Base-by-base conservation (phyloP, 148 eudicot species). In the Vaccinium vitisidaea region DNA sequence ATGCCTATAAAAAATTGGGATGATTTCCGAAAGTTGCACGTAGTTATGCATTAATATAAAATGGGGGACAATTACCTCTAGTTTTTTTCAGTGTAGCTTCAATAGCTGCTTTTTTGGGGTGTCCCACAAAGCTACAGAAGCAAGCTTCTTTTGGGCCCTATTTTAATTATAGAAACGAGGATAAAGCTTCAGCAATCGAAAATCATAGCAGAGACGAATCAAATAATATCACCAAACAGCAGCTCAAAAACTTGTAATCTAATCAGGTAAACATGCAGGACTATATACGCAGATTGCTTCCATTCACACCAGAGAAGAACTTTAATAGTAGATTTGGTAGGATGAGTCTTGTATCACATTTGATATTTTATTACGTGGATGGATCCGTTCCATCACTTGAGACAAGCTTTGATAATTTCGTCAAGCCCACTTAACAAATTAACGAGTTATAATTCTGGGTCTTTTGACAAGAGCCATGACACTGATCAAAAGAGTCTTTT, bases 61-160 rank as follows among this genome's bases (percentile, higher is more conserved):
- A 39, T 39, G 14, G 69, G 12, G 30, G 13, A 27, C 3, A 63
- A 9, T 63, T 63, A 95, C 97, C 98, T 95, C 97, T 13, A 87
- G 85, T 71, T 83, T 89, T 86, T 86, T 80, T 92, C 83, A 94
- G 82, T 81, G 93, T 83, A 65, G 92, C 92, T 74, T 95, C 98
- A 21, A 94, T 53, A 56, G 88, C 79, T 8, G 96, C 96, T 85
- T 88, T 94, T 88, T 94, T 93, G 89, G 84, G 88, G 89, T 85
- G 79, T 95, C 98, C 98, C 98, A 95, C 8, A 96, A 79, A 80
- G 88, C 87, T 27, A 95, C 88, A 6, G 82, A 87, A 30, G 95
- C 53, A 14, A 89, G 84, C 85, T 92, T 92, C 87, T 94, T 94
- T 69, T 93, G 91, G 21, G 94, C 93, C 90, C 98, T 94, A 90